phyloP scores from a whole-genome alignment of 129 eudicot genomes.

The Centaurea solstitialis region DNA sequence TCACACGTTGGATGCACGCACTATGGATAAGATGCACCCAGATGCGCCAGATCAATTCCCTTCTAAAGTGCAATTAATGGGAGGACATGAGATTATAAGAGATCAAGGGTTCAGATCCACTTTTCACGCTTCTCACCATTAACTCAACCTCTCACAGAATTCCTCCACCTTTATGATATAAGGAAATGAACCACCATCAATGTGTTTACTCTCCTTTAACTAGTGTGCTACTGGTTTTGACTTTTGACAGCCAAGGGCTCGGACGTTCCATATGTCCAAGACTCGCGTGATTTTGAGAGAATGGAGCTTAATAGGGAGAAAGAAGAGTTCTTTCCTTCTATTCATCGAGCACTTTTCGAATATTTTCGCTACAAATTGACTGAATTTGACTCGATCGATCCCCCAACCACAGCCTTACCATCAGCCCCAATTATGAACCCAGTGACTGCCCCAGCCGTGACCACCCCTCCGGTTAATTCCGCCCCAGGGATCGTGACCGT shows the following conservation, averaged over 20 bases:
- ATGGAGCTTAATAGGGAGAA: slow-evolving; percentile 26
- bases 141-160: no score
- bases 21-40: no score
- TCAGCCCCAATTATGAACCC: slow-evolving; percentile 34
- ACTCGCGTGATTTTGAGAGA: slow-evolving; percentile 14
- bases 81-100: no score
- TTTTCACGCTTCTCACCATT: no score
- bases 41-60: no score
- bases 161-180: no score
- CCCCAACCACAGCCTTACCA: slow-evolving; percentile 57
- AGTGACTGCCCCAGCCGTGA: slow-evolving; percentile 44
- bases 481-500: slow-evolving; percentile 61
- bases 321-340: slow-evolving; percentile 28
- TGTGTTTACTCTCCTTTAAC: not conserved
- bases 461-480: slow-evolving; percentile 31
- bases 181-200: not conserved
- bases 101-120: no score
- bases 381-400: slow-evolving; percentile 51
- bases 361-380: slow-evolving; percentile 29
- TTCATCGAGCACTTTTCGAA: slow-evolving; percentile 39
- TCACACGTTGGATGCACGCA: no score
- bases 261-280: slow-evolving; percentile 13
- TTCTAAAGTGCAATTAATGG: no score
- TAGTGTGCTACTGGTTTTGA: slow-evolving; percentile 20
- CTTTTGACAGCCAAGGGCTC: slow-evolving; percentile 33